Conservation (phyloP, 805 yeast genomes). For the Pichia gijzeniarum region DNA sequence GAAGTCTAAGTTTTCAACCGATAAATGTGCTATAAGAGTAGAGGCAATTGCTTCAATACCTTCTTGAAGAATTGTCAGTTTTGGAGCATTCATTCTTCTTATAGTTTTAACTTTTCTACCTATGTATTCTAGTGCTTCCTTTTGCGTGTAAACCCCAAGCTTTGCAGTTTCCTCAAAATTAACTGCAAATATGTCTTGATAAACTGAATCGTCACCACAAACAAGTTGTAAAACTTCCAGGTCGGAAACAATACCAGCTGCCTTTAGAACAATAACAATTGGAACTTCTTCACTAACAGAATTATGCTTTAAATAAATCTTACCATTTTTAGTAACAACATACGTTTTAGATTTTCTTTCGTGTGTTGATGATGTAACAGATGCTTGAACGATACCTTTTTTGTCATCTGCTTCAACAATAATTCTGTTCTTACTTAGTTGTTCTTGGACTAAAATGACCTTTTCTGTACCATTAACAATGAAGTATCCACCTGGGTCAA, state of each 20-base stretch:
- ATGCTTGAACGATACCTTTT: constrained; percentile 91
- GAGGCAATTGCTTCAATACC: constrained; percentile 97
- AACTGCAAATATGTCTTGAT: constrained; percentile 87
- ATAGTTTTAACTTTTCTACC: constrained; percentile 91
- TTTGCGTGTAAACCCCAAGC: constrained; percentile 81
- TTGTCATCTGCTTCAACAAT: constrained; percentile 97
- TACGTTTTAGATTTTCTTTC: constrained; percentile 97
- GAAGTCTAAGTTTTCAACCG: constrained; percentile 77
- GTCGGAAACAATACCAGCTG: constrained; percentile 91
- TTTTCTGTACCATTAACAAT: constrained; percentile 97
- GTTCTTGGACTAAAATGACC: constrained; percentile 95
- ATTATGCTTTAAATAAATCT: constrained; percentile 88
- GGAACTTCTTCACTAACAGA: constrained; percentile 95
- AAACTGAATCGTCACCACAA: constrained; percentile 81
- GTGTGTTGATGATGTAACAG: constrained; percentile 96
- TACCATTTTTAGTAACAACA: constrained; percentile 85
- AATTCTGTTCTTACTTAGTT: constrained; percentile 91
- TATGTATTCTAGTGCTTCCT: constrained; percentile 85
- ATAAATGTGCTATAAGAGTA: constrained; percentile 90
- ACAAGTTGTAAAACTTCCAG: constrained; percentile 89
- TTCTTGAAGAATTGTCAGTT: constrained; percentile 76
- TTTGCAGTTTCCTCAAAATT: constrained; percentile 92
- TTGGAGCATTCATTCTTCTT: constrained; percentile 79
- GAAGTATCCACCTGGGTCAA: constrained; percentile 98
- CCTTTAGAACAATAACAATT: constrained; percentile 85